Evolutionary conservation across 1,284 basidiomycete species (phyloP), one percentile per base, ranked within the genome.

Genomic region (Fistulinella staudtii): DNA sequence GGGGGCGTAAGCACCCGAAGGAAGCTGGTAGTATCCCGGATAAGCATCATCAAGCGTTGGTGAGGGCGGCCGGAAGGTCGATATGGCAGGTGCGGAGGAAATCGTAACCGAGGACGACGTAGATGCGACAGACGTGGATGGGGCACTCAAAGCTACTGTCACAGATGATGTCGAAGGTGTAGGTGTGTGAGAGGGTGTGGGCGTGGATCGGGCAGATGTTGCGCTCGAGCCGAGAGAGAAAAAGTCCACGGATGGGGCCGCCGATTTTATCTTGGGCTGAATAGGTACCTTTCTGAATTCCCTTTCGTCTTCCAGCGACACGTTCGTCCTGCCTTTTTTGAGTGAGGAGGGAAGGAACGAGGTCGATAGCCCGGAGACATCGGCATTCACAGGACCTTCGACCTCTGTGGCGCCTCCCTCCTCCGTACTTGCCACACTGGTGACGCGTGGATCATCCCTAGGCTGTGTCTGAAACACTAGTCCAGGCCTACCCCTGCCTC

Each of bases 1-100:
- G 0, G 84, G 80, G 20, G 79, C 82, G 84, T 90, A 93, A 39
- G 73, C 60, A 9, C 90, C 89, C 1, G 85, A 84, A 0, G 89
- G 89, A 21, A 87, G 75, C 50, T 85, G 80, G 63, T 94, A 93
- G 68, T 93, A 94, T 3, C 91, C 91, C 2, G 91, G 91, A 63
- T 93, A 92, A 15, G 79, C 78, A 60, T 93, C 91, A 17, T 72
- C 69, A 1, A 79, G 72, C 4, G 80, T 85, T 0, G 91, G 91
- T 43, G 82, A 78, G 1, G 89, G 90, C 0, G 85, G 81, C 29
- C 78, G 71, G 57, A 85, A 92, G 39, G 83, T 82, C 13, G 82
- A 75, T 8, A 90, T 62, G 20, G 65, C 65, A 6, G 87, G 86
- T 0, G 87, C 86, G 23, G 87, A 79, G 8, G 82, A 83, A n/a